Base-by-base conservation (phyloP, 352 stramenopile species). In the Phytophthora megakarya region DNA sequence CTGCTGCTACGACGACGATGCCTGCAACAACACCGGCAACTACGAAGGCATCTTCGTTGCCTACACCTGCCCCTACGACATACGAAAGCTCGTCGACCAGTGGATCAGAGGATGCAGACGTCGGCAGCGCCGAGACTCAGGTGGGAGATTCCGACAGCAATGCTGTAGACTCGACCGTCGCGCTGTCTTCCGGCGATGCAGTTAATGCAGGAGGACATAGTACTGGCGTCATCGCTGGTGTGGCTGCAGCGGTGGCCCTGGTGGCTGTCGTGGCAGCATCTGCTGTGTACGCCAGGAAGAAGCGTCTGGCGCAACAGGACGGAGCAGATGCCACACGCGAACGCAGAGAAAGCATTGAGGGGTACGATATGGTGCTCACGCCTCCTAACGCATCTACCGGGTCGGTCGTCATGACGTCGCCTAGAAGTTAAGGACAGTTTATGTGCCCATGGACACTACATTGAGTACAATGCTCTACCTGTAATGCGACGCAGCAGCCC, bases 281-380 rank as follows among this genome's bases (percentile, higher is more conserved):
- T 3, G 57, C 43, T 12, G 53, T 72, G 11, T 76, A 67, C 54
- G 21, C 47, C 18, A 57, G 43, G 39, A 73, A 67, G 52, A 61
- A 26, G 42, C 61, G 47, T 18, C 18, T 33, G 16, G 16, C 12
- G 15, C 26, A 30, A 15, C 22, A 72, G 33, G 26, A 33, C 15
- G 46, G 58, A 11, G 33, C 23, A 18, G 52, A 55, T 2, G 35
- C 44, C 3, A 46, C 64, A 11, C 64, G 50, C 15, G 52, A 58
- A 47, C 64, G 58, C 39, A 54, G 65, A 21, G 38, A 48, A 39
- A 76, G 69, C 44, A 42, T 67, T 25, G 69, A 76, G n/a, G n/a
- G n/a, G 44, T 76, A 76, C 55, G 69, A 73, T 40, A 73, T 73
- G 65, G 69, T 45, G 1, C 25, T 73, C 35, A 76, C 69, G 33